These are phyloP conservation scores for Sporothrix variecibatus DNA, from an alignment of 2,329 filamentous ascomycete species.

Conservation along the genomic window DNA sequence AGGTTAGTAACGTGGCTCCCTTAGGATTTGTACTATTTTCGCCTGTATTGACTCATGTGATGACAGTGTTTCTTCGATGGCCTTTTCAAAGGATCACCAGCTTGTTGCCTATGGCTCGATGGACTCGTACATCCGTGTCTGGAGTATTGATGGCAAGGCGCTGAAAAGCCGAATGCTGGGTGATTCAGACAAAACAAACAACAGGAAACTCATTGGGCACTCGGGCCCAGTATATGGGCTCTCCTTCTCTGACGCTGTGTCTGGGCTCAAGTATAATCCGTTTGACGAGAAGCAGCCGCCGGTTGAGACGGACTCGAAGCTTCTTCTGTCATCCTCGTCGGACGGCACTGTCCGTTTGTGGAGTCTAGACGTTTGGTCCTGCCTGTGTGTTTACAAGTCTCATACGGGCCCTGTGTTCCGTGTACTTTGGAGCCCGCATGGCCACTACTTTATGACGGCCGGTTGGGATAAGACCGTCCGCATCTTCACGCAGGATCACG, in stretches of 20 bases:
- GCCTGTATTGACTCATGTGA: background rate
- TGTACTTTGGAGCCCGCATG: constrained; percentile 85
- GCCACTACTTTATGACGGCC: constrained; percentile 89
- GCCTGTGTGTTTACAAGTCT: constrained; percentile 89
- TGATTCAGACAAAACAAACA: constrained; percentile 63
- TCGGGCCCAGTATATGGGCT: constrained; percentile 86
- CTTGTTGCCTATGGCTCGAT: constrained; percentile 86
- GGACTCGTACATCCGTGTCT: constrained; percentile 94
- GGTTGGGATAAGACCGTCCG: constrained; percentile 89
- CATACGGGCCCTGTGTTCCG: constrained; percentile 90
- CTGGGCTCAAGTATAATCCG: constrained; percentile 51
- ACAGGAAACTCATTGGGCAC: constrained; percentile 80
- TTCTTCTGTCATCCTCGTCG: constrained; percentile 82
- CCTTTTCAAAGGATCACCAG: constrained; percentile 89
- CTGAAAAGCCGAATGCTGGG: constrained; percentile 66
- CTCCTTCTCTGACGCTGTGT: constrained; percentile 76
- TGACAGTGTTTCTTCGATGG: constrained; percentile 79
- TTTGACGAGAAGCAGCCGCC: constrained; percentile 52
- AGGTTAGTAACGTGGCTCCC: constrained; percentile 56
- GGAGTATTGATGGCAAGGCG: constrained; percentile 83
- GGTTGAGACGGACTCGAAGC: constrained; percentile 63
- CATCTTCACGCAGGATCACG: constrained; percentile 90
- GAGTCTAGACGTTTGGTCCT: constrained; percentile 91
- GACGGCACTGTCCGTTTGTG: constrained; percentile 89
- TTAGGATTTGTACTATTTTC: background rate